A percentile compares a stretch with the other conserved stretches of the same genome.
phyloP scores from a whole-genome alignment of 2,329 filamentous ascomycete genomes.

The Aureobasidium vineae region DNA sequence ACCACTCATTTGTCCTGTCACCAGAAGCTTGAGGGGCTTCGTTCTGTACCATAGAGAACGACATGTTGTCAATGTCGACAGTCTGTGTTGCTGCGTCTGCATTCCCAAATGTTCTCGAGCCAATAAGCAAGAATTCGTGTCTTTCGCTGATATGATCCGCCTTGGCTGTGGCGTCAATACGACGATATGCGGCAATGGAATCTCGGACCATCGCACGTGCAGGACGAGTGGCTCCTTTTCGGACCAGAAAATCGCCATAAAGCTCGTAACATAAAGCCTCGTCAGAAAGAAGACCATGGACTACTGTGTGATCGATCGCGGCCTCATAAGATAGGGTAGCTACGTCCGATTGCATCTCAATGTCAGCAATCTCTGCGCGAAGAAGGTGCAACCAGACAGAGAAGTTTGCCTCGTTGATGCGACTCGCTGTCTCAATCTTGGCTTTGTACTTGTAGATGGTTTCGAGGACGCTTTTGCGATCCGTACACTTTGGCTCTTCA shows the following conservation, averaged over 20 bases:
- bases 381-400: slow-evolving; percentile 66
- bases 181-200: slow-evolving; percentile 64
- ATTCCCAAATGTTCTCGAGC: slow-evolving; percentile 59
- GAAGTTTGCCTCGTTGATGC: slow-evolving; percentile 69
- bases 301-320: slow-evolving; percentile 67
- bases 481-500: slow-evolving; percentile 39
- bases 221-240: slow-evolving; percentile 63
- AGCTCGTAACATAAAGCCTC: slow-evolving; percentile 72
- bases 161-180: slow-evolving; percentile 67
- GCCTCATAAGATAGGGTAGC: slow-evolving; percentile 67
- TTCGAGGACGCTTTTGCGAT: slow-evolving; percentile 51
- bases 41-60: slow-evolving; percentile 47
- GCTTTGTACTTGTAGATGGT: slow-evolving; percentile 57
- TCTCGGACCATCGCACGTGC: slow-evolving; percentile 69
- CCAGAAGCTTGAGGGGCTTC: slow-evolving; percentile 43
- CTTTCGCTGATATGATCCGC: slow-evolving; percentile 66
- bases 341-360: slow-evolving; percentile 43
- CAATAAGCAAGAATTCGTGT: slow-evolving; percentile 65
- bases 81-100: slow-evolving; percentile 68
- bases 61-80: slow-evolving; percentile 46
- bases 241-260: slow-evolving; percentile 68
- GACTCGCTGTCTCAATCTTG: slow-evolving; percentile 63
- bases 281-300: slow-evolving; percentile 66
- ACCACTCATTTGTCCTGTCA: slow-evolving; percentile 51
- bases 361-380: slow-evolving; percentile 65